A percentile compares a stretch with the other conserved stretches of the same genome.
Conservation (phyloP, 139 green algal genomes). For the Tetraselmis chui region DNA sequence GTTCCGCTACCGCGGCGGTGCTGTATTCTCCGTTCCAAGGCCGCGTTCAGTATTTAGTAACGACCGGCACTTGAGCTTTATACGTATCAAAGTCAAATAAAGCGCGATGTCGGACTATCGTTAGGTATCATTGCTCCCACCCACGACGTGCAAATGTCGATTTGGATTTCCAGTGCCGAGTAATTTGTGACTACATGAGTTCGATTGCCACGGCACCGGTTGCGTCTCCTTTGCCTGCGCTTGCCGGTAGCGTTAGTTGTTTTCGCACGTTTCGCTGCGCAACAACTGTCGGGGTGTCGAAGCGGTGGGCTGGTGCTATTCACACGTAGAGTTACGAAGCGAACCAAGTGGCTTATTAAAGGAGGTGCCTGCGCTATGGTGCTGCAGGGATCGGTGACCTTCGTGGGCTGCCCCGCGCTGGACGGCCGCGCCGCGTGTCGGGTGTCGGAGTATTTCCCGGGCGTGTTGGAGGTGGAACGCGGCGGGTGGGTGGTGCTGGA, state of each 20-base stretch:
- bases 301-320: not conserved
- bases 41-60: no score
- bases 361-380: not conserved
- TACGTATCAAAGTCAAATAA: not conserved
- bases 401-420: not conserved
- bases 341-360: no score
- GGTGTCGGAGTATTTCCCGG: not conserved
- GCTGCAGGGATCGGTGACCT: not conserved
- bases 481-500: not conserved
- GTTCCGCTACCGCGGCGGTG: not conserved
- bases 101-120: no score
- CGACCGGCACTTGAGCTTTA: not conserved
- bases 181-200: no score
- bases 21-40: no score
- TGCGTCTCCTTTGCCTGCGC: no score
- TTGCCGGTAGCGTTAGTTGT: not conserved
- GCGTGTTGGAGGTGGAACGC: not conserved
- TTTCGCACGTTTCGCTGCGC: not conserved
- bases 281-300: not conserved
- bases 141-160: no score
- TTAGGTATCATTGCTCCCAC: no score
- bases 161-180: no score
- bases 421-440: not conserved
- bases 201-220: no score
- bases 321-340: no score